phyloP scores from a whole-genome alignment of 2,329 filamentous ascomycete genomes.

The Zalaria sp. region DNA sequence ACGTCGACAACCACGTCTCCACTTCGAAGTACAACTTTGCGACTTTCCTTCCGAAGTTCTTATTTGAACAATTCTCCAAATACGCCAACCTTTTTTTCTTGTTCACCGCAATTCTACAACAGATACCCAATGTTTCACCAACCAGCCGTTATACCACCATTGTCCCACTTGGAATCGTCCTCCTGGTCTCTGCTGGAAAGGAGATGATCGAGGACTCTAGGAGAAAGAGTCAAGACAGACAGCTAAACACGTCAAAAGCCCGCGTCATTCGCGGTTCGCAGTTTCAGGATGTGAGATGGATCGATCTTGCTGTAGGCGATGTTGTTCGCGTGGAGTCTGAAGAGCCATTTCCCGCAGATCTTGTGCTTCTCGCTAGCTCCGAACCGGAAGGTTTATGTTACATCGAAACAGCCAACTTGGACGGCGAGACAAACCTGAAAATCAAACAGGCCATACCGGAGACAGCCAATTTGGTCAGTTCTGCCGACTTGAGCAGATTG shows the following conservation, averaged over 20 bases:
- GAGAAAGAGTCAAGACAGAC: conserved; percentile 71
- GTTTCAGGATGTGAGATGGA: conserved; percentile 84
- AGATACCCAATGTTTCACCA: conserved; percentile 87
- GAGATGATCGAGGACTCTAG: conserved; percentile 90
- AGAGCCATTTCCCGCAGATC: conserved; percentile 83
- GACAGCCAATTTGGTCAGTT: conserved; percentile 74
- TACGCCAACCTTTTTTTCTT: conserved; percentile 99
- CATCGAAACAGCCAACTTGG: conserved; percentile 94
- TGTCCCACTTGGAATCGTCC: conserved; percentile 76
- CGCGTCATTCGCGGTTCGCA: conserved; percentile 67
- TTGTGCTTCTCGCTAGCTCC: conserved; percentile 84
- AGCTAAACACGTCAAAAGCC: conserved; percentile 77
- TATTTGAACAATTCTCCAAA: conserved; percentile 97
- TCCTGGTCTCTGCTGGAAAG: conserved; percentile 90
- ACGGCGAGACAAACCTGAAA: conserved; percentile 96
- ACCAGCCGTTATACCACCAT: conserved; percentile 96
- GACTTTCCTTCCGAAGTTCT: conserved; percentile 91
- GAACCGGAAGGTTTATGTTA: conserved; percentile 97
- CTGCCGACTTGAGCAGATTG: conserved; percentile 70
- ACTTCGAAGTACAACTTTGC: conserved; percentile 93
- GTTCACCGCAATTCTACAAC: conserved; percentile 87
- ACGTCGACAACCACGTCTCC: conserved; percentile 91
- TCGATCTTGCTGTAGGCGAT: conserved; percentile 85
- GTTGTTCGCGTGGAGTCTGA: conserved; percentile 89
- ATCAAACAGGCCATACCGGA: conserved; percentile 97